phyloP scores from a whole-genome alignment of 306 rosid genomes.

The Hippophae gyantsensis region DNA sequence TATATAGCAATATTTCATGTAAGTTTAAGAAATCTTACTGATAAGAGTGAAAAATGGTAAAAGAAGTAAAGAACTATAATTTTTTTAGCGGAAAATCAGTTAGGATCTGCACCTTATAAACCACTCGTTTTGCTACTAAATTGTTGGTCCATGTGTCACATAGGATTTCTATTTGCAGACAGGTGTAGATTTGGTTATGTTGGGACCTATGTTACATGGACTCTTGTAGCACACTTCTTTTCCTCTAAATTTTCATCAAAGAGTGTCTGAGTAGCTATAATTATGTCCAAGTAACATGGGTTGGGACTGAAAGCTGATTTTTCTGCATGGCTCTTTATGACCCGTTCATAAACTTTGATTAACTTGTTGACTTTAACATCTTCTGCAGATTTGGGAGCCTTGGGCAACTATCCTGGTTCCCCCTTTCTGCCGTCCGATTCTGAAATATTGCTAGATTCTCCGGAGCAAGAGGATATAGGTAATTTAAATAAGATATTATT shows the following conservation, averaged over 20 bases:
- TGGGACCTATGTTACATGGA: too few species aligned
- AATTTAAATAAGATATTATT: slow-evolving; percentile 11
- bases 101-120: slow-evolving; percentile 5
- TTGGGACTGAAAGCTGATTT: too few species aligned
- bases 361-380: neutral
- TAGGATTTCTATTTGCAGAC: neutral
- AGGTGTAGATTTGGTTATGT: too few species aligned
- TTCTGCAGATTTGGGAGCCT: slow-evolving; percentile 84
- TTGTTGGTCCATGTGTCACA: neutral
- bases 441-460: slow-evolving; percentile 83
- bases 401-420: slow-evolving; percentile 88
- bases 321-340: neutral
- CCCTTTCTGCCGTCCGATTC: slow-evolving; percentile 92
- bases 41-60: neutral
- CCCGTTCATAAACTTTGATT: neutral
- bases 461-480: slow-evolving; percentile 95
- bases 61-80: neutral
- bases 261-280: too few species aligned
- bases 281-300: too few species aligned
- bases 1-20: too few species aligned
- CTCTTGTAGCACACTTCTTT: too few species aligned
- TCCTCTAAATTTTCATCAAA: too few species aligned
- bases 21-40: too few species aligned
- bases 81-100: neutral
- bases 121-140: neutral